Evolutionary conservation across 345 rosid species (phyloP), one percentile per base, ranked within the genome.

Genomic region (Raphanus sativus): DNA sequence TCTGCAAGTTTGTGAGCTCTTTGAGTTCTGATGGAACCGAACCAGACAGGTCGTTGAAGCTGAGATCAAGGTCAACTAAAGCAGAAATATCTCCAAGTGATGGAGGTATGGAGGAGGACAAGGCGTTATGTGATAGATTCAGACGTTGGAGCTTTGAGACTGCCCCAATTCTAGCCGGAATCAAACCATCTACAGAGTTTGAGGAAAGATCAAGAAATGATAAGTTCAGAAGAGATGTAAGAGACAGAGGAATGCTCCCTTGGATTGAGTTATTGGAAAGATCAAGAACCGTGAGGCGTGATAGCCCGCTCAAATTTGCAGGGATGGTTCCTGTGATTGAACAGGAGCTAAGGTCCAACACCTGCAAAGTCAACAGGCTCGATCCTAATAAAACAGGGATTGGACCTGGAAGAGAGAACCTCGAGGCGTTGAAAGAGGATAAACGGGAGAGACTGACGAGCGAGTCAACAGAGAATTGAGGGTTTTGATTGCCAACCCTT

Each of bases 291-390:
- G 66, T 81, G 78, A 94, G 93, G 68, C 78, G 67, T 36, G 75
- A 77, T 67, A 94, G 70, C 62, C 76, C 88, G 65, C 86, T 82
- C 73, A 92, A 82, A 77, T 73, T 81, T 8, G 85, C 65, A 63
- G 98, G 98, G 80, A 94, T 86, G 55, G 69, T 75, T 75, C 91
- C 90, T n/a, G 50, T 80, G 73, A 92, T 78, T 60, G 81, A 83
- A 79, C 99, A 92, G 73, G 93, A 91, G 68, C 89, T 74, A 81
- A 95, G 98, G 90, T 92, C 99, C 82, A 95, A 83, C 58, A 86
- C 86, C 82, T 87, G 84, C 71, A 95, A 86, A 4, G 87, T 83
- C 76, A 75, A 76, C 71, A 92, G 64, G 52, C 81, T 78, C 34
- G 64, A 86, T 66, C 98, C 98, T 26, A 92, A 87, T 89, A 83